Evolutionary conservation across 2,329 filamentous ascomycete species (phyloP).

Genomic region (Gliomastix tumulicola): DNA sequence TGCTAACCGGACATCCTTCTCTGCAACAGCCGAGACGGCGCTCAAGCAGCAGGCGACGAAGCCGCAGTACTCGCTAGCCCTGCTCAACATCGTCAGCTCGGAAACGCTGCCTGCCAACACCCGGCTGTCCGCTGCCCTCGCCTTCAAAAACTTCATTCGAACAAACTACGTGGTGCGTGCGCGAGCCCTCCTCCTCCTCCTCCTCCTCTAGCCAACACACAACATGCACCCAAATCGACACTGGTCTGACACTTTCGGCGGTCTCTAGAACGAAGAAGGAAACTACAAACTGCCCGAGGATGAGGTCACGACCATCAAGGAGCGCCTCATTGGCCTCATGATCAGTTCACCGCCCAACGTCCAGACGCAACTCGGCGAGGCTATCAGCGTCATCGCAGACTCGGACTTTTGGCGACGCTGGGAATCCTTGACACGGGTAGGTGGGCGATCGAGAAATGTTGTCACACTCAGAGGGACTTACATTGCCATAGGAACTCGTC

Average conservation of each 20-base stretch:
- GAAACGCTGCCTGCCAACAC: constrained; percentile 67
- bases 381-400: constrained; percentile 94
- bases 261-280: constrained; percentile 83
- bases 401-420: constrained; percentile 95
- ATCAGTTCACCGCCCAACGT: constrained; percentile 81
- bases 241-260: background rate
- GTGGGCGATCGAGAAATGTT: constrained; percentile 11
- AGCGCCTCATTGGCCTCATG: constrained; percentile 93
- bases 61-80: constrained; percentile 77
- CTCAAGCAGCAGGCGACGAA: constrained; percentile 75
- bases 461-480: constrained; percentile 4
- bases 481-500: constrained; percentile 63
- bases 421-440: constrained; percentile 86
- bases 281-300: constrained; percentile 78
- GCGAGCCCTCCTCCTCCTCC: constrained; percentile 11
- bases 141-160: constrained; percentile 98
- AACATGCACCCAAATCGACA: background rate
- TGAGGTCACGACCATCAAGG: constrained; percentile 88
- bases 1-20: constrained; percentile 6
- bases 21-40: constrained; percentile 72
- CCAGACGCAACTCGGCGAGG: constrained; percentile 90
- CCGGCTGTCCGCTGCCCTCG: constrained; percentile 79
- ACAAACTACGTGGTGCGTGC: constrained; percentile 82
- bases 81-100: constrained; percentile 86
- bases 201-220: background rate